Conservation (phyloP, 805 yeast genomes). For the Metschnikowia arizonensis region DNA sequence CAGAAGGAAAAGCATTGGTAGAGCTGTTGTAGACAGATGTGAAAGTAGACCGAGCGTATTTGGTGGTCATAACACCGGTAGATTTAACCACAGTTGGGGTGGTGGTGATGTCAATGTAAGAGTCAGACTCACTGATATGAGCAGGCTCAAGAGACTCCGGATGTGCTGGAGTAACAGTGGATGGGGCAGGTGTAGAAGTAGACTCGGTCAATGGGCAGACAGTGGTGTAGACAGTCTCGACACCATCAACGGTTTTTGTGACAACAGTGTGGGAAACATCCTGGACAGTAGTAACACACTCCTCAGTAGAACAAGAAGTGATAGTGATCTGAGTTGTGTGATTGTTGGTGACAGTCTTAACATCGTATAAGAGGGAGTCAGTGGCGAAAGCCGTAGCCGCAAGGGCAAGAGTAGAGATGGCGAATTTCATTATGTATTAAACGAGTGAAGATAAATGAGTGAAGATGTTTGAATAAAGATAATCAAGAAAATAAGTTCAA, state of each 20-base stretch:
- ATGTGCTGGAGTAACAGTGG: conserved; percentile 7
- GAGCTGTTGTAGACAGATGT: conserved; percentile 28
- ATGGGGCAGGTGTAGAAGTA: conserved; percentile 14
- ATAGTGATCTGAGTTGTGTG: conserved; percentile 28
- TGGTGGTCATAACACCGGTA: conserved; percentile 44
- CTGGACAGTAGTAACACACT: conserved; percentile 19
- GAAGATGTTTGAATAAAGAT: not conserved
- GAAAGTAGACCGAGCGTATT: conserved; percentile 34
- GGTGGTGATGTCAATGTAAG: conserved; percentile 46
- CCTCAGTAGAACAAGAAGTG: conserved; percentile 24
- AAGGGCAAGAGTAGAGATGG: conserved; percentile 18
- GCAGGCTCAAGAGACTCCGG: conserved; percentile 14
- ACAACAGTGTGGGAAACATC: conserved; percentile 16
- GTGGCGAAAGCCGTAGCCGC: conserved; percentile 22
- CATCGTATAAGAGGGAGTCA: conserved; percentile 18
- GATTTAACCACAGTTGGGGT: conserved; percentile 49
- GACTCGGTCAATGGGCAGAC: conserved; percentile 17
- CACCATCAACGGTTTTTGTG: conserved; percentile 27
- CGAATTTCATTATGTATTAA: conserved; percentile 21
- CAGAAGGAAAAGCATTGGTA: conserved; percentile 22
- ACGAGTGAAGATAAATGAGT: conserved; percentile 3
- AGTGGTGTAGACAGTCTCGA: conserved; percentile 22
- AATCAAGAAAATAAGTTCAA: not conserved
- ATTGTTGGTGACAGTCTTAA: conserved; percentile 18
- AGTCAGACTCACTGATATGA: conserved; percentile 26